Evolutionary conservation across 306 rosid species (phyloP), one percentile per base, ranked within the genome.

Genomic region (Rosa multiflora): DNA sequence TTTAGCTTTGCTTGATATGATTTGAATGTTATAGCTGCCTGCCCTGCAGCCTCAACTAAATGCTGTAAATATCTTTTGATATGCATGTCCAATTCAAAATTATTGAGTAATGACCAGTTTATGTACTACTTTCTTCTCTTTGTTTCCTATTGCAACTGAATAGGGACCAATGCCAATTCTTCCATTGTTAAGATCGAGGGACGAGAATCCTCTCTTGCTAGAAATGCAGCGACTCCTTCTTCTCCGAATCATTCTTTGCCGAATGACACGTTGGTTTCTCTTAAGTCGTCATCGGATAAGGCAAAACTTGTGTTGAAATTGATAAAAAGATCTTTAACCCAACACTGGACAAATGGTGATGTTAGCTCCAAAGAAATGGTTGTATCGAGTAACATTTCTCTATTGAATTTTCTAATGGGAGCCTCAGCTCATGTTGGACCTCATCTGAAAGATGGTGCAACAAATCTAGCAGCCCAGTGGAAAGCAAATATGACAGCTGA

Each of bases 381-480:
- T 75, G 70, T 76, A 73, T 75, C 2, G 21, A 21, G 55, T 32
- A 82, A 55, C 78, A 79, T 85, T 8, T n/a, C 63, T 68, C 70
- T 85, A 40, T 75, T 88, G 10, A 83, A 86, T 67, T 80, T 79
- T 67, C 84, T 90, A 40, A 81, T 67, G 80, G 72, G 67, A 78
- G 81, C 85, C 76, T 86, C 88, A 32, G 87, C 86, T 20, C 44
- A 46, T 23, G 72, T 90, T 76, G 79, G 71, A 66, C 79, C 88
- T 6, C 83, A 70, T 20, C 79, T 83, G 47, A 82, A 80, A 66
- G 83, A 83, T 23, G 84, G 74, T 82, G 94, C 94, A 23, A 66
- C 52, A 81, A 83, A 86, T 68, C 76, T 92, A 10, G 91, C 93
- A 39, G 8, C 59, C 70, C 73, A 74, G n/a, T 82, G 90, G 90